Evolutionary conservation across 1,284 basidiomycete species (phyloP).

Genomic region (Pseudozyma pruni): DNA sequence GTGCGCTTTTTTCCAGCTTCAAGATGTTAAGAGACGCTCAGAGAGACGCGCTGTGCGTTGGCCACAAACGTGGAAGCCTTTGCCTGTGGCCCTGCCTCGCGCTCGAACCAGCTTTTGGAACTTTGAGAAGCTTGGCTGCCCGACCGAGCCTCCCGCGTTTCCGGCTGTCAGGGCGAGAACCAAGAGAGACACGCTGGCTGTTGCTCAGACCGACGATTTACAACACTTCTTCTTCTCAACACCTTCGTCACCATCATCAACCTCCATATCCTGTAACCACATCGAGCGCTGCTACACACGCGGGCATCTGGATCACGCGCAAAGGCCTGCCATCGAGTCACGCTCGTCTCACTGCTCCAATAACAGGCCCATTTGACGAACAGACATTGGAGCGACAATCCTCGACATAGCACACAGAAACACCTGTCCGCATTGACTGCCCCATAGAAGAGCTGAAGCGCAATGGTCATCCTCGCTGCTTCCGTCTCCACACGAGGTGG

Average conservation of each 20-base stretch:
- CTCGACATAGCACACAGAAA: background rate
- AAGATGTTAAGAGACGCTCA: background rate
- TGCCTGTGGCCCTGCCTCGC: conserved; percentile 6
- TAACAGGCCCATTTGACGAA: no score
- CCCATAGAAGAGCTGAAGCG: no score
- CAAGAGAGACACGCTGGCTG: conserved; percentile 14
- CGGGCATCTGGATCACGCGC: no score
- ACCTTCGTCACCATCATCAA: background rate
- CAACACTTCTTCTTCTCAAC: conserved; percentile 25
- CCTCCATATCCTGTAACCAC: background rate
- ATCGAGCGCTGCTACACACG: no score
- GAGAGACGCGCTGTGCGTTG: conserved; percentile 19
- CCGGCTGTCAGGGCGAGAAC: conserved; percentile 1
- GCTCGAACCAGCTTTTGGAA: conserved; percentile 37
- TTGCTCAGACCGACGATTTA: conserved; percentile 11
- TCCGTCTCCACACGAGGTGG: conserved; percentile 94
- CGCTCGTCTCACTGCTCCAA: no score
- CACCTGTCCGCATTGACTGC: no score
- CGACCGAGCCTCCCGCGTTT: conserved; percentile 13
- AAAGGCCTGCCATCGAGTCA: no score
- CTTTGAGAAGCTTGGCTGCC: background rate
- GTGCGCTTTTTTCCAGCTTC: background rate
- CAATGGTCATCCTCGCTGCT: conserved; percentile 87
- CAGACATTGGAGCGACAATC: no score
- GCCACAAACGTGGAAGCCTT: conserved; percentile 37